These are phyloP conservation scores for Leccinum aurantiacum DNA, from an alignment of 768 basidiomycete species.

Conservation along the genomic window DNA sequence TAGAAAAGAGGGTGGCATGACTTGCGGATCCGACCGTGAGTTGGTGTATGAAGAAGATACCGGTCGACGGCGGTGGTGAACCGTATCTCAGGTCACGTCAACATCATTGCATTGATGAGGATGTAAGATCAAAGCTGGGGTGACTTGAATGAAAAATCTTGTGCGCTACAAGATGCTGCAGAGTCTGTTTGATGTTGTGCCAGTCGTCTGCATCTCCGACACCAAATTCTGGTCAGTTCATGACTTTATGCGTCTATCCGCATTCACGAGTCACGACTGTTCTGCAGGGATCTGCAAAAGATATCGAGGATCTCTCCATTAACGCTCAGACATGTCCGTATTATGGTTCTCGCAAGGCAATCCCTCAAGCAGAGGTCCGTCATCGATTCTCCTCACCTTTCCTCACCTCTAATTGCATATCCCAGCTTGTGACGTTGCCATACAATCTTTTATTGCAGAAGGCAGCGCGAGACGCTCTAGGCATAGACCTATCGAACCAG, in stretches of 20 bases:
- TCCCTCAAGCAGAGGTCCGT: constrained; percentile 84
- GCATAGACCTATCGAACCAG: too few relatives aligned
- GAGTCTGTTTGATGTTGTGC: not conserved
- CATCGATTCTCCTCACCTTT: too few relatives aligned
- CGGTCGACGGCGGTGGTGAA: too few relatives aligned
- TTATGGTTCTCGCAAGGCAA: constrained; percentile 85
- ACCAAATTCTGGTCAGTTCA: constrained; percentile 70
- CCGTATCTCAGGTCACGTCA: too few relatives aligned
- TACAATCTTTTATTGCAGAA: too few relatives aligned
- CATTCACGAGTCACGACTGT: not conserved
- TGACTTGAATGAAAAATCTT: constrained; percentile 86
- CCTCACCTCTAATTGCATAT: too few relatives aligned
- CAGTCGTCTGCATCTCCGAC: constrained; percentile 59
- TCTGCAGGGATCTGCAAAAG: constrained; percentile 77
- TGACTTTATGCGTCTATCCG: not conserved
- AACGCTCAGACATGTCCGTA: constrained; percentile 75
- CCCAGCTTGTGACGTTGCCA: too few relatives aligned
- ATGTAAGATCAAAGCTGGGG: constrained; percentile 55
- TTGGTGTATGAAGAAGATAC: too few relatives aligned
- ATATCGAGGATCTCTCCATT: constrained; percentile 88
- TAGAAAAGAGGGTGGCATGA: too few relatives aligned
- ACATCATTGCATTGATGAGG: constrained; percentile 74
- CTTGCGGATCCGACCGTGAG: too few relatives aligned
- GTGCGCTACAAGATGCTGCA: constrained; percentile 72
- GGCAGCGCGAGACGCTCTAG: too few relatives aligned